Evolutionary conservation across 2,329 filamentous ascomycete genomes (phyloP).

Genomic region (Lachnum nothofagi): DNA sequence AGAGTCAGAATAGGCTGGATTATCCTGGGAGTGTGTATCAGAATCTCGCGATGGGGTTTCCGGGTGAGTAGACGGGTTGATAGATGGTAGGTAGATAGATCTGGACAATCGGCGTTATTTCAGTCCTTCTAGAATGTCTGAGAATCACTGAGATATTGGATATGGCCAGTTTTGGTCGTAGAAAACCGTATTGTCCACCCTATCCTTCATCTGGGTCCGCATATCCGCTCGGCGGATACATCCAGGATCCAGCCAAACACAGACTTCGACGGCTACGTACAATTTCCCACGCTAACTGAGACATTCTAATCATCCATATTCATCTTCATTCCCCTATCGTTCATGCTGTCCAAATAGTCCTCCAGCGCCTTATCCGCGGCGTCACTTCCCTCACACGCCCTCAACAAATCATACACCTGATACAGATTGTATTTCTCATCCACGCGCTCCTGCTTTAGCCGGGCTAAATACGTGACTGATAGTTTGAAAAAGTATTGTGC

Average conservation of each 20-base stretch:
- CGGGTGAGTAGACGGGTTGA: conserved; percentile 11
- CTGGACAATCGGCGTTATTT: no score
- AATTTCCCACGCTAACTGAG: no score
- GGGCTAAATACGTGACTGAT: background rate
- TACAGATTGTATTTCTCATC: background rate
- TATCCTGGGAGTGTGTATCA: conserved; percentile 52
- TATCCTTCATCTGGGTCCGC: no score
- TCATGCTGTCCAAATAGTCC: background rate
- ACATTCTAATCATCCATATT: no score
- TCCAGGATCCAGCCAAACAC: no score
- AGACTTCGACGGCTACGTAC: no score
- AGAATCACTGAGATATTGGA: no score
- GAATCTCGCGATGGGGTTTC: conserved; percentile 44
- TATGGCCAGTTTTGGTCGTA: no score
- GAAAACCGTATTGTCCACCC: no score
- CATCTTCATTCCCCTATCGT: background rate
- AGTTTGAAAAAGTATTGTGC: background rate
- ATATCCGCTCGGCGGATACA: no score
- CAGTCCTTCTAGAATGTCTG: no score
- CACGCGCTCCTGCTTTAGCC: background rate
- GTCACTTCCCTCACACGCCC: background rate
- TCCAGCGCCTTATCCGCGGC: background rate
- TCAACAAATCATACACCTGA: background rate
- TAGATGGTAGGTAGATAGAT: no score
- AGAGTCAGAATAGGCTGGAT: conserved; percentile 44